These are phyloP conservation scores for Stemphylium lycopersici DNA, from an alignment of 2,329 filamentous ascomycete genomes.

Conservation along the genomic window DNA sequence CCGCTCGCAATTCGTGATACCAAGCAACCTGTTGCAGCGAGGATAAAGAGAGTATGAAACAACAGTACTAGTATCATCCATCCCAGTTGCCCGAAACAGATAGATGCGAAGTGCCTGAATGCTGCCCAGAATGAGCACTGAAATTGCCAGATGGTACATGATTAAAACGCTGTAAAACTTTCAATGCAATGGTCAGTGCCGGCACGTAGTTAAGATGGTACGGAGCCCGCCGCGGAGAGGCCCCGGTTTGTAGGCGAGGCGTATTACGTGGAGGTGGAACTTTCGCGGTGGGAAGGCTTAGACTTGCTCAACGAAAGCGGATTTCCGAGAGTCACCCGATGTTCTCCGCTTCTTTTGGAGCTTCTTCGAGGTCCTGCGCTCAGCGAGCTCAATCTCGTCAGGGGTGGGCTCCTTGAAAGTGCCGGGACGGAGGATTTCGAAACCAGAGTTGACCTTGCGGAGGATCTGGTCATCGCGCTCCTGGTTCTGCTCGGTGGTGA, in stretches of 20 bases:
- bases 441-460: constrained; percentile 52
- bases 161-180: constrained; percentile 34
- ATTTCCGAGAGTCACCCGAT: constrained; percentile 38
- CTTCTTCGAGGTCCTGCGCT: constrained; percentile 48
- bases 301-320: constrained; percentile 48
- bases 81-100: constrained; percentile 4
- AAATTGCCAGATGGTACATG: constrained; percentile 29
- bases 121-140: constrained; percentile 14
- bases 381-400: constrained; percentile 35
- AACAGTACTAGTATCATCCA: constrained; percentile 5
- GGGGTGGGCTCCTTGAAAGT: constrained; percentile 45
- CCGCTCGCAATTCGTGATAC: constrained; percentile 10
- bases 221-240: constrained; percentile 25
- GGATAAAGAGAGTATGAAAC: constrained; percentile 1
- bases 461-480: constrained; percentile 44
- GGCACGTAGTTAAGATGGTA: constrained; percentile 22
- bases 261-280: constrained; percentile 14
- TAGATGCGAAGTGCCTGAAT: constrained; percentile 20
- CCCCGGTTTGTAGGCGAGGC: constrained; percentile 28
- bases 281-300: constrained; percentile 29
- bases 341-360: constrained; percentile 53
- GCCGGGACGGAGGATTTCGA: constrained; percentile 49
- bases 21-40: constrained; percentile 11
- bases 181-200: constrained; percentile 29
- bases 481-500: constrained; percentile 37